Evolutionary conservation across 176 grass and related monocot species (phyloP).

Genomic region (Musa troglodytarum): DNA sequence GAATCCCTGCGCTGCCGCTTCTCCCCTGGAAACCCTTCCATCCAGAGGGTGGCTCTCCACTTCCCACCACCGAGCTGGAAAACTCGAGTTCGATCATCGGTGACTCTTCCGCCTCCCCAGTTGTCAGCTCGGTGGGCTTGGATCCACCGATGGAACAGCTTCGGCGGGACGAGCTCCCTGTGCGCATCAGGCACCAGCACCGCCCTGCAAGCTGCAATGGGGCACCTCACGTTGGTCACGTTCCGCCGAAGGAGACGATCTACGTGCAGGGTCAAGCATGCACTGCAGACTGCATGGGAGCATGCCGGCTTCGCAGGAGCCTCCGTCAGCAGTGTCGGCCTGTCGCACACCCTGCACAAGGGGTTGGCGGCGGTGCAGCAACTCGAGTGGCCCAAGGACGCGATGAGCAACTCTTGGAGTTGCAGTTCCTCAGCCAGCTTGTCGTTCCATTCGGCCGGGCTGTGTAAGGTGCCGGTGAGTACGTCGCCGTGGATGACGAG

Average conservation of each 20-base stretch:
- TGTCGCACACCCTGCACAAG: not conserved
- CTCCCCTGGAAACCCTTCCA: not conserved
- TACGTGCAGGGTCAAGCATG: too few species aligned
- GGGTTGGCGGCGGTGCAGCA: not conserved
- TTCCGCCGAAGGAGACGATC: too few species aligned
- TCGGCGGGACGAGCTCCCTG: not conserved
- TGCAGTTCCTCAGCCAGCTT: slow-evolving; percentile 26
- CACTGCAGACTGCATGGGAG: too few species aligned
- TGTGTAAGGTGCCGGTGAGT: not conserved
- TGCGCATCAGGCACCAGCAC: not conserved
- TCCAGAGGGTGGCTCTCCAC: slow-evolving; percentile 21
- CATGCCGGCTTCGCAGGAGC: too few species aligned
- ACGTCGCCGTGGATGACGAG: slow-evolving; percentile 8
- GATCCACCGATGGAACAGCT: not conserved
- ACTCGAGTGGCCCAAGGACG: slow-evolving; percentile 25
- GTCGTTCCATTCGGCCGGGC: not conserved
- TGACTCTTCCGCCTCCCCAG: too few species aligned
- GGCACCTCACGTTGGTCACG: too few species aligned
- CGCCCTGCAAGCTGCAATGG: too few species aligned
- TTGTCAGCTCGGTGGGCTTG: not conserved
- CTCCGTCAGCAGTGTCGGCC: too few species aligned
- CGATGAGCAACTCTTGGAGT: slow-evolving; percentile 37
- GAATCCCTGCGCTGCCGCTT: slow-evolving; percentile 1
- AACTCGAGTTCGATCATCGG: too few species aligned
- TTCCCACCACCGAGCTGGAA: slow-evolving; percentile 10